Conservation (phyloP, 1,284 basidiomycete species). For the Stereum hirsutum region DNA sequence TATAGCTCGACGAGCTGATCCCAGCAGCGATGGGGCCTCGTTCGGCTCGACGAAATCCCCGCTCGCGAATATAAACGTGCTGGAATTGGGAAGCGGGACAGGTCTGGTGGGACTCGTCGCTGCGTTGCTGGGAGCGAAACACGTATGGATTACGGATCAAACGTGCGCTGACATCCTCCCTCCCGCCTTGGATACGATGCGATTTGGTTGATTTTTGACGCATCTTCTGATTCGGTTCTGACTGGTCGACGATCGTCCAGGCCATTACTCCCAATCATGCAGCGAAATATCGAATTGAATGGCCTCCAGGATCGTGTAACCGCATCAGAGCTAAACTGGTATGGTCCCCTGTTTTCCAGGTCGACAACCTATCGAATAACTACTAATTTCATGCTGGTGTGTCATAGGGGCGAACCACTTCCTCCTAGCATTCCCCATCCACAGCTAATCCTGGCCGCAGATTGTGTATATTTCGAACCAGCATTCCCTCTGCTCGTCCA, state of each 20-base stretch:
- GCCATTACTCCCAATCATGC: slow-evolving; percentile 69
- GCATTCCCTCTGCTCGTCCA: slow-evolving; percentile 83
- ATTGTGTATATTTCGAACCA: slow-evolving; percentile 96
- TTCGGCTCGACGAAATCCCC: no score
- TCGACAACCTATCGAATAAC: slow-evolving; percentile 1
- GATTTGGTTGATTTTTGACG: no score
- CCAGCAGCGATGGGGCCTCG: no score
- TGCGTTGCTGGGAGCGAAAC: slow-evolving; percentile 50
- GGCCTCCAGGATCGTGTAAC: slow-evolving; percentile 37
- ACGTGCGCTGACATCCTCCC: slow-evolving; percentile 41
- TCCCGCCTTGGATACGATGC: background rate
- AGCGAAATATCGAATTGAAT: slow-evolving; percentile 60
- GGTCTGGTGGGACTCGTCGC: slow-evolving; percentile 85
- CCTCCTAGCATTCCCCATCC: slow-evolving; percentile 37
- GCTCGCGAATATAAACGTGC: slow-evolving; percentile 47
- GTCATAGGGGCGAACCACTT: slow-evolving; percentile 43
- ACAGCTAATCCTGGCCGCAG: slow-evolving; percentile 76
- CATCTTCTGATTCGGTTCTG: no score
- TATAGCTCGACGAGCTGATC: slow-evolving; percentile 45
- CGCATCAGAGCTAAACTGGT: slow-evolving; percentile 78
- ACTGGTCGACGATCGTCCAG: no score
- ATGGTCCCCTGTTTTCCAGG: slow-evolving; percentile 13
- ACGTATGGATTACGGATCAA: slow-evolving; percentile 84
- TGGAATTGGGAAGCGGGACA: slow-evolving; percentile 88
- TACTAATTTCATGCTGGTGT: background rate